These are phyloP conservation scores for Fusarium secorum DNA, from an alignment of 2,329 filamentous ascomycete genomes.

Conservation along the genomic window DNA sequence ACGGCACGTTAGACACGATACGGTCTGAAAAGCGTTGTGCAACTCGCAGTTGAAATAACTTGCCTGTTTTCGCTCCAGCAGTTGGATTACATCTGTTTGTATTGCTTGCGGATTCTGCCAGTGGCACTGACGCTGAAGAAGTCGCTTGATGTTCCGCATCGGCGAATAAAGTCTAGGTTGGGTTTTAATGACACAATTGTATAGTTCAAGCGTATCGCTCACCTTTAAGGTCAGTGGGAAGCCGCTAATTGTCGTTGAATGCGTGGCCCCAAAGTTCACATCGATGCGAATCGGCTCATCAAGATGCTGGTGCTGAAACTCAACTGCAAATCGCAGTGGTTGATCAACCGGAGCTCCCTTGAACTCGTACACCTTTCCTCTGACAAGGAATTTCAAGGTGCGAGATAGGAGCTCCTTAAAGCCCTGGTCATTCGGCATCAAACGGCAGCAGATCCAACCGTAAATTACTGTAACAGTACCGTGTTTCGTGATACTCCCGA, in stretches of 20 bases:
- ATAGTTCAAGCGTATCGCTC: fast-evolving
- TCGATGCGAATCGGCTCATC: neutral
- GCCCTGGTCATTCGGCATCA: neutral
- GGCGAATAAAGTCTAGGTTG: neutral
- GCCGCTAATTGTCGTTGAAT: neutral
- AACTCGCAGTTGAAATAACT: no score
- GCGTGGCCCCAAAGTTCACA: neutral
- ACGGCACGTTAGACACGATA: neutral
- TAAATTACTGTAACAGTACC: neutral
- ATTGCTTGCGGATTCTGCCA: neutral
- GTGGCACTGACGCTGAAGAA: neutral
- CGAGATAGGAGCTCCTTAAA: neutral
- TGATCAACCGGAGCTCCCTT: neutral
- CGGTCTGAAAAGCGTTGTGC: no score
- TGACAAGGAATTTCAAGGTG: neutral
- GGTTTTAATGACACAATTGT: neutral
- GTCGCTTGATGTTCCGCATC: neutral
- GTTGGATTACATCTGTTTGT: neutral
- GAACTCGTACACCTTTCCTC: neutral
- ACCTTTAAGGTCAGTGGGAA: neutral
- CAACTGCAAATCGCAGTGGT: neutral
- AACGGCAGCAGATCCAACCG: neutral
- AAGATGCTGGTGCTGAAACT: neutral
- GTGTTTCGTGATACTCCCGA: neutral
- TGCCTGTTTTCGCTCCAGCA: neutral